Evolutionary conservation across 2,329 filamentous ascomycete genomes (phyloP), one percentile per base, ranked within the genome.

Genomic region (Colletotrichum musicola): DNA sequence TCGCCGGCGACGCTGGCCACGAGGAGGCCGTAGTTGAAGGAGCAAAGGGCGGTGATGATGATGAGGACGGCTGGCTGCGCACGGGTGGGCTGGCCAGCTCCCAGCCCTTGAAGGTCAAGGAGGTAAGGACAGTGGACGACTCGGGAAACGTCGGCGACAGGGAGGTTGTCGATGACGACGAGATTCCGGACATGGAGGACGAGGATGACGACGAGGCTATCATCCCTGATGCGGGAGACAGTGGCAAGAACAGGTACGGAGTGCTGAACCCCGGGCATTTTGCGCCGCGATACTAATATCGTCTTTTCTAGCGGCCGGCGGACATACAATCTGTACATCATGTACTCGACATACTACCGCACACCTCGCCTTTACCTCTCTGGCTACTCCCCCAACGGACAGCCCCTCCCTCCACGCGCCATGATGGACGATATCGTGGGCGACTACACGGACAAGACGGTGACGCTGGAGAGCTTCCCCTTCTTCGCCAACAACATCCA

Each of bases 371-470:
- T 98, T 75, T 99, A 98, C 81, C 90, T 99, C 55, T 97, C 94
- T 0, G 96, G 96, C 75, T 98, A 98, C 81, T 84, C 89, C 13
- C 88, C 92, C 27, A 88, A 89, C 66, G 93, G 93, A 30, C 92
- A 94, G 72, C 94, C 95, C 1, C 90, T 97, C 0, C 89, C 92
- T 4, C 94, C 94, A 3, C 88, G 92, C 59, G 85, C 91, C 60
- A 97, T 97, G 94, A 97, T 97, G 93, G 93, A 97, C 80, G 94
- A 97, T 78, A 97, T 97, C 65, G 93, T 97, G 42, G 94, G 95
- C 71, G 94, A 97, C 83, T 97, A 97, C 85, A 97, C 97, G 78
- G 94, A 97, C 84, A 99, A 99, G 86, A 99, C 96, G 0, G 96
- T 99, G 69, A 99, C 96, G 1, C 90, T 98, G 68, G 96, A 99